phyloP scores from a whole-genome alignment of 192 early-diverging fungal species.

The Backusella macrospora region DNA sequence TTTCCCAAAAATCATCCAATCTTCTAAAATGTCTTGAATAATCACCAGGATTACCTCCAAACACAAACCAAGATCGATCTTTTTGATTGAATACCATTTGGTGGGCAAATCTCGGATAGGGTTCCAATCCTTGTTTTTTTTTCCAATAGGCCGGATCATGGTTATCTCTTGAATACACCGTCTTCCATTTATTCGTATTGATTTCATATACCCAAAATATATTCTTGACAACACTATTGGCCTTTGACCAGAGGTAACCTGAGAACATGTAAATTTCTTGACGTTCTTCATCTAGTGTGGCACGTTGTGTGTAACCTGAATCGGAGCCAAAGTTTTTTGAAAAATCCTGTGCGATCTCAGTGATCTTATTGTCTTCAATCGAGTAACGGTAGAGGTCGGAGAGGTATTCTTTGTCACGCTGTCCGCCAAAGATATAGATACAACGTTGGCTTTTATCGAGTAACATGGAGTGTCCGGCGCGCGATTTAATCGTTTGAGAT shows the following conservation, averaged over 20 bases:
- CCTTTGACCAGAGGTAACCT: slow-evolving; percentile 66
- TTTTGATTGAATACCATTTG: slow-evolving; percentile 85
- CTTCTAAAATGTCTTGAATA: slow-evolving; percentile 57
- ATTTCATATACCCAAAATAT: slow-evolving; percentile 79
- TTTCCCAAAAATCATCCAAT: slow-evolving; percentile 88
- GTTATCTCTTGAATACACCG: slow-evolving; percentile 69
- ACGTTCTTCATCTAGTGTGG: slow-evolving; percentile 74
- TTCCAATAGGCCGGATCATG: slow-evolving; percentile 25
- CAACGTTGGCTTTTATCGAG: slow-evolving; percentile 72
- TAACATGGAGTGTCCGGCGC: slow-evolving; percentile 91
- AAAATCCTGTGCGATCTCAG: slow-evolving; percentile 76
- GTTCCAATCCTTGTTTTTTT: slow-evolving; percentile 50
- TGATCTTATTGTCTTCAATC: slow-evolving; percentile 77
- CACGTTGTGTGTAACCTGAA: slow-evolving; percentile 80
- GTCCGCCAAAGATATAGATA: slow-evolving; percentile 92
- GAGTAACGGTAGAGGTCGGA: slow-evolving; percentile 86
- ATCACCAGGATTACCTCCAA: slow-evolving; percentile 93
- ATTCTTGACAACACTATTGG: slow-evolving; percentile 69
- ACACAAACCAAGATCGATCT: slow-evolving; percentile 78
- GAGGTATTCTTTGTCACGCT: slow-evolving; percentile 79
- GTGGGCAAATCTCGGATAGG: slow-evolving; percentile 86
- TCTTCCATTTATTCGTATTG: slow-evolving; percentile 55
- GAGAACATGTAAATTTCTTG: slow-evolving; percentile 87
- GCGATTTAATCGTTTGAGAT: slow-evolving; percentile 63
- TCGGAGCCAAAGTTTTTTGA: slow-evolving; percentile 75